A percentile compares a stretch with the other conserved stretches of the same genome.
phyloP scores from a whole-genome alignment of 148 eudicot species.

The Rheum nobile region DNA sequence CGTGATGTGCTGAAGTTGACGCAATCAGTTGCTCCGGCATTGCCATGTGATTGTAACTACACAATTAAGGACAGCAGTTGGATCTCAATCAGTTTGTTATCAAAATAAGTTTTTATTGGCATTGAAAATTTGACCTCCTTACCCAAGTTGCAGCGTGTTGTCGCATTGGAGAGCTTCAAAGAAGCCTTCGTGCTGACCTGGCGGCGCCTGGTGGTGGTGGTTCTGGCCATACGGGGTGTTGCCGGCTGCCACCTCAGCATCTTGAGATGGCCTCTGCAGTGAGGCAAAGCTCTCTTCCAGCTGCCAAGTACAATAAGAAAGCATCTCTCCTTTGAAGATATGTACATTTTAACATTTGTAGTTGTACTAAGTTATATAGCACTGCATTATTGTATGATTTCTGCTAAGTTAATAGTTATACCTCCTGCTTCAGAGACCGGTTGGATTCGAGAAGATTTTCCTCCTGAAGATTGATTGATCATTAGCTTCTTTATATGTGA shows the following conservation, averaged over 20 bases:
- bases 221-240: neutral
- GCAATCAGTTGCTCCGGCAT: conserved; percentile 1
- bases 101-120: neutral
- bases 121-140: neutral
- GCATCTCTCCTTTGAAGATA: too few relatives aligned
- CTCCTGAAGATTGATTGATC: conserved; percentile 31
- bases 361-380: neutral
- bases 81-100: neutral
- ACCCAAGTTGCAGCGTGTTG: conserved; percentile 8
- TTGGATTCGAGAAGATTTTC: conserved; percentile 41
- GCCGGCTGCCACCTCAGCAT: neutral
- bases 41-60: neutral
- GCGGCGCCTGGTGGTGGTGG: neutral
- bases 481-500: neutral
- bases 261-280: conserved; percentile 10
- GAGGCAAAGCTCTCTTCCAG: conserved; percentile 29
- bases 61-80: neutral
- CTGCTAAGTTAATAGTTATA: conserved; percentile 7
- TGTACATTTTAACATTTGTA: too few relatives aligned
- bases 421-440: conserved; percentile 47
- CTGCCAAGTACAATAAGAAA: conserved; percentile 11
- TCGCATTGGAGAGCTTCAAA: conserved; percentile 5
- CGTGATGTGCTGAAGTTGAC: neutral
- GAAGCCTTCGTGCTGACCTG: neutral
- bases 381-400: neutral